Base-by-base conservation (phyloP, 2,329 filamentous ascomycete genomes). In the Phaeomoniella chlamydospora region DNA sequence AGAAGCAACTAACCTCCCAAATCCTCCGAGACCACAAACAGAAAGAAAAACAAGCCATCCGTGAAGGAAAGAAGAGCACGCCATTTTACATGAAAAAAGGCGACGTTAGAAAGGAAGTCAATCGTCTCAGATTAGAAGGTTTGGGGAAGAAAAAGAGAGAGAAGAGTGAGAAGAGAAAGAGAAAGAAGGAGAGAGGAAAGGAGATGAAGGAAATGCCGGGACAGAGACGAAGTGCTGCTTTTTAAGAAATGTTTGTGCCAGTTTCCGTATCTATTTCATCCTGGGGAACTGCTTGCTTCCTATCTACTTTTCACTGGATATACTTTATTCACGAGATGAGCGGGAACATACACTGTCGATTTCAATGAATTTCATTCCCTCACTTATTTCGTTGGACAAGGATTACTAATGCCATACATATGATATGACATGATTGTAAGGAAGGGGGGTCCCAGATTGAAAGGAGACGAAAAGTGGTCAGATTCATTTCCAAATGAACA, bases 81-180 rank as follows among this genome's bases (percentile, higher is more conserved):
- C 88, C 90, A 0, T 98, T 86, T 62, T 96, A 84, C 59, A 64
- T 96, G 49, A 98, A 98, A 73, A 79, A 78, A 64, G 76, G 77
- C 51, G 88, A 94, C 61, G 74, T 90, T 66, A 93, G 90, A 77
- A 85, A 88, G 67, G 67, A 79, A 57, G 67, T 86, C 38, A 64
- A 94, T 42, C 66, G 82, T 51, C 78, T 90, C 49, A 75, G 80
- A 54, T 94, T 82, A 58, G 72, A 78, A 48, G 72, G 73, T 40
- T 80, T 96, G 79, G 90, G 83, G 59, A 80, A 80, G 53, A 80
- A 77, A 55, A 78, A 94, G 59, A 72, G 86, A 40, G 81, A 92
- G 43, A 80, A 77, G 62, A 76, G 79, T 11, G 83, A 96, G 49
- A 85, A 92, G 67, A 70, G 83, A 54, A 77, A 80, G 62, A 67